Base-by-base conservation (phyloP, 441 rosid species). In the Pelargonium exstipulatum region DNA sequence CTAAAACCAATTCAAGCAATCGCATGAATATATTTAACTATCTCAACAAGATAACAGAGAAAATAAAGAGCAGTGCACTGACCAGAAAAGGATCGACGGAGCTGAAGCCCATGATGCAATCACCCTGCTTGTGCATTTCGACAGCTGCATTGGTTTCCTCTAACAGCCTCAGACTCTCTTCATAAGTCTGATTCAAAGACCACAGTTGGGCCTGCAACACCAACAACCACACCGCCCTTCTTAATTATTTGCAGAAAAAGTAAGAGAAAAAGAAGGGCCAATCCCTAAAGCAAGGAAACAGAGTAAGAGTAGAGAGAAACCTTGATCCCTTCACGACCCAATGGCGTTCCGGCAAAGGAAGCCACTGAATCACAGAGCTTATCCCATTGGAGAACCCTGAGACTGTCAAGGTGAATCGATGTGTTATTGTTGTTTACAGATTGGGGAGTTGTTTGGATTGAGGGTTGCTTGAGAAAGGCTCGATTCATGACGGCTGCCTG, bases 331-430 rank as follows among this genome's bases (percentile, higher is more conserved):
- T 86, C 78, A 40, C 91, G 96, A 55, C 95, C 98, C 66, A 84
- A 74, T 26, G 92, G 81, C 53, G 97, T 86, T 51, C 83, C 83
- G 67, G 96, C 95, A 62, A 88, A 94, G 69, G 90, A 85, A 70
- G 96, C 74, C 63, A 94, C 97, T 32, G 82, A 83, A 40, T 90
- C 86, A 74, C 96, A 91, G 63, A 91, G 83, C 81, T 87, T 86
- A 75, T 91, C 98, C 97, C 98, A 94, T 83, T 91, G 96, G 69
- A 92, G 77, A 4, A 88, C 78, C 40, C 86, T 82, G 17, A 90
- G 88, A 73, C 90, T 90, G 69, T 82, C 83, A 71, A 63, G 65
- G 18, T 73, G 84, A 45, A 82, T 79, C 35, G 74, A 71, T 0
- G 85, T 71, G 0, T 79, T 74, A 2, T 37, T 32, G 58, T 42